These are phyloP conservation scores for Podospora anserina DNA, from an alignment of 495 filamentous ascomycete species.

Conservation along the genomic window DNA sequence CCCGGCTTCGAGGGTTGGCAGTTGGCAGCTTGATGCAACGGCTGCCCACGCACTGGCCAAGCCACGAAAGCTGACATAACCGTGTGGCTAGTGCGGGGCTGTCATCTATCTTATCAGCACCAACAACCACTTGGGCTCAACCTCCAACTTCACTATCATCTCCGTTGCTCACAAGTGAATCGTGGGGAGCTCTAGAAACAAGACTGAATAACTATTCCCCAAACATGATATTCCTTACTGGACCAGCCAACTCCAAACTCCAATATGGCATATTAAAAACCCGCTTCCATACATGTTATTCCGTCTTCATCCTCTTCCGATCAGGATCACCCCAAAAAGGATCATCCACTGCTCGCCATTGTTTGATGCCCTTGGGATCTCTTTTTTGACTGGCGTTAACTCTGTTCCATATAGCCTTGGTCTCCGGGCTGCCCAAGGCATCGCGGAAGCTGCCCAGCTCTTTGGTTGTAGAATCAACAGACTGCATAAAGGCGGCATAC, in stretches of 20 bases:
- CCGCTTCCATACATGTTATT: neutral
- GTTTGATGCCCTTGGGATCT: constrained; percentile 47
- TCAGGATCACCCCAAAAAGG: constrained; percentile 42
- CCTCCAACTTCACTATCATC: neutral
- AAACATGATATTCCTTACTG: neutral
- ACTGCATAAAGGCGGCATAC: constrained; percentile 38
- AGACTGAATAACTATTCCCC: neutral
- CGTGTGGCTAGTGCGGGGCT: constrained; percentile 5
- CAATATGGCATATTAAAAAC: neutral
- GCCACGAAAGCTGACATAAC: constrained; percentile 5
- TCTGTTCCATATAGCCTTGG: constrained; percentile 40
- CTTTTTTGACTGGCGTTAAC: constrained; percentile 44
- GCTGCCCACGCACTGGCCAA: constrained; percentile 3
- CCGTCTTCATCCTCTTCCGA: constrained; percentile 13
- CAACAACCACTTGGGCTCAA: neutral
- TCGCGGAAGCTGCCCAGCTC: constrained; percentile 45
- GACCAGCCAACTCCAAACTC: neutral
- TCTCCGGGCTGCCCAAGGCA: constrained; percentile 39
- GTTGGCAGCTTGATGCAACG: neutral
- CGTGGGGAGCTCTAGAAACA: neutral
- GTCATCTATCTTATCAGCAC: neutral
- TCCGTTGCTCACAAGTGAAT: neutral
- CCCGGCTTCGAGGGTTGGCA: constrained; percentile 16
- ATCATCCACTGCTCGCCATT: constrained; percentile 49
- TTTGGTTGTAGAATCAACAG: constrained; percentile 35